Evolutionary conservation across 2,329 filamentous ascomycete species (phyloP), one percentile per base, ranked within the genome.

Genomic region (Fusarium tanahbumbuense): DNA sequence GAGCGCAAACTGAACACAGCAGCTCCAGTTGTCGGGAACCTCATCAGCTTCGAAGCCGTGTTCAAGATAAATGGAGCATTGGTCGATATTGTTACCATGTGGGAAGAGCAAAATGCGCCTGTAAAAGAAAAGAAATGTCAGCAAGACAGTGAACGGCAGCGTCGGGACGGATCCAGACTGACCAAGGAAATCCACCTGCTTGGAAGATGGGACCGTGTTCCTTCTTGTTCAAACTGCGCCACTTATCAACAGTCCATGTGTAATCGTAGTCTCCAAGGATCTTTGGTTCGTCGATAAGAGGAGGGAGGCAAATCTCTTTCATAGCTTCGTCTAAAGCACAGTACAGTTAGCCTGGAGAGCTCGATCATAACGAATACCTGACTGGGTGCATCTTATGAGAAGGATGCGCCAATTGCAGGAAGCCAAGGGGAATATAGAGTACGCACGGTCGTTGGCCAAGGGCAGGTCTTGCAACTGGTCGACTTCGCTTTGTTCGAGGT

Each of bases 91-190:
- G 79, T 99, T 99, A 54, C 96, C 96, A 69, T 91, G 94, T 0
- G 96, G 95, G 77, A 99, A 99, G 78, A 99, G 94, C 16, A 99
- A 87, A 74, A 98, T 91, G 76, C 95, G 92, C 96, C 92, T 94
- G 68, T 23, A 47, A 28, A 37, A 28, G 25, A 52, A 53, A 67
- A 77, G 49, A 76, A 28, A 5, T 22, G 70, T 70, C 61, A 72
- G 70, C 44, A 64, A 45, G 20, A 22, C 18, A 46, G 42, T 30
- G 27, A 44, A 47, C 55, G 46, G 49, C 50, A 60, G 82, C 88
- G 37, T 50, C 52, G 41, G 64, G 30, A 56, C 49, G 11, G 28
- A 34, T 27, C 45, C 53, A 50, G 55, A 57, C 68, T 77, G 80
- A 94, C 92, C 96, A 99, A 79, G 95, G 96, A 78, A 89, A 91